Evolutionary conservation across 768 basidiomycete genomes (phyloP), one percentile per base, ranked within the genome.

Genomic region (Hortiboletus flavorubellus): DNA sequence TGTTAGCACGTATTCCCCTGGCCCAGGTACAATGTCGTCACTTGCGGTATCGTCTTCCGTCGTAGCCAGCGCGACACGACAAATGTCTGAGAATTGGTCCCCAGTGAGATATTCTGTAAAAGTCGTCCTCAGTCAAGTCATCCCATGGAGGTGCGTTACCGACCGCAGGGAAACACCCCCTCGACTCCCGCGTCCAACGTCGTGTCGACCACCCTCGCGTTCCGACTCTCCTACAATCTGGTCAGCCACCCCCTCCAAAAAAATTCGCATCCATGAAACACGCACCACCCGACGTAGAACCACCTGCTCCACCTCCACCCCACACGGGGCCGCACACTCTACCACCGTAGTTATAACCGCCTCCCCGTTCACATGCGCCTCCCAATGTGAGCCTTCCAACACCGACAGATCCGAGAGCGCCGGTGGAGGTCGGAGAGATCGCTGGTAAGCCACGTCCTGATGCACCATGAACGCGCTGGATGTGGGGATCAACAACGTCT

Each of bases 401-500:
- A 79, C 78, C 21, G 61, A 60, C 43, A 89, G 59, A 66, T 88
- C 80, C 2, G 80, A 76, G 8, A 85, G 61, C 1, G 80, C 80
- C 3, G 74, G 72, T 61, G 76, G 75, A 1, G 75, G 59, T 15
- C 67, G 64, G 30, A 75, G 60, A 35, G 77, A 64, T 37, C 80
- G 75, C 51, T 73, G 68, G 59, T 91, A 93, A 2, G 67, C 68
- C 10, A 87, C 78, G 8, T 75, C 74, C 58, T 85, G 83, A 2
- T 68, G 73, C 16, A 79, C 71, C 35, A 73, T 74, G 54, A 97
- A 76, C 0, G 91, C 82, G 6, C 78, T 76, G n/a, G 83, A 73
- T 0, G 86, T 83, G 2, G 86, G 82, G 14, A 98, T 78, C 6
- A 77, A 69, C 14, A 95, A 66, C 10, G 90, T 87, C 55, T 78